Conservation (phyloP, 2,329 filamentous ascomycete genomes). For the Colletotrichum caudatum region DNA sequence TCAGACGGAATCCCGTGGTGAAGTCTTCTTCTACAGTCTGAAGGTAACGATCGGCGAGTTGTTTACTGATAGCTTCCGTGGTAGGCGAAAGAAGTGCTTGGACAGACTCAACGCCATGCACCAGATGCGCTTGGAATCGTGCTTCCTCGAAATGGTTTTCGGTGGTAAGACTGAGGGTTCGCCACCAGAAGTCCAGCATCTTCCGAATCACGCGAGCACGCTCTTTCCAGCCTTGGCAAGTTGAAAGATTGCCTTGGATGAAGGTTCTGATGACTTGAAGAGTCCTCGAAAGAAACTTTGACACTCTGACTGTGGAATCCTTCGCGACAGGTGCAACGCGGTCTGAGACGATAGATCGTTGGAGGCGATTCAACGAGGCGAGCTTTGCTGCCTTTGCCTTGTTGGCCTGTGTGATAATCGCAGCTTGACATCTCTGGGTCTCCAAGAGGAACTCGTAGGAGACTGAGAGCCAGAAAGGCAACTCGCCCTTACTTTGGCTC, state of each 20-base stretch:
- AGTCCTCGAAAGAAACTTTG: slow-evolving; percentile 61
- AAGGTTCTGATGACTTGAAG: slow-evolving; percentile 59
- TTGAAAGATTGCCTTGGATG: slow-evolving; percentile 51
- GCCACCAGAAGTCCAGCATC: slow-evolving; percentile 66
- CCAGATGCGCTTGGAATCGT: slow-evolving; percentile 72
- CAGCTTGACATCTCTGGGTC: slow-evolving; percentile 56
- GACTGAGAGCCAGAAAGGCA: slow-evolving; percentile 62
- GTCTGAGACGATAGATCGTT: slow-evolving; percentile 68
- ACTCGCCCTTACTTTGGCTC: slow-evolving; percentile 46
- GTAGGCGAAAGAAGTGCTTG: slow-evolving; percentile 48
- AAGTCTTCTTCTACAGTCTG: slow-evolving; percentile 68
- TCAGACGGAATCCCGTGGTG: slow-evolving; percentile 76
- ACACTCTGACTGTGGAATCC: slow-evolving; percentile 69
- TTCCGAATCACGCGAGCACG: slow-evolving; percentile 52
- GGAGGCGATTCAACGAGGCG: slow-evolving; percentile 68
- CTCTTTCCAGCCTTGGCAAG: slow-evolving; percentile 50
- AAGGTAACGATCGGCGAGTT: slow-evolving; percentile 56
- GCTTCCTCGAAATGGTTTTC: slow-evolving; percentile 68
- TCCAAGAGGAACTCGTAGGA: slow-evolving; percentile 65
- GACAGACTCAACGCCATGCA: slow-evolving; percentile 61
- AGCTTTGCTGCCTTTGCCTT: slow-evolving; percentile 62
- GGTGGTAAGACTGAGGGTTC: slow-evolving; percentile 63
- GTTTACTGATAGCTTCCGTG: slow-evolving; percentile 47
- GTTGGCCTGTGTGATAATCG: slow-evolving; percentile 56
- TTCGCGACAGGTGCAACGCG: slow-evolving; percentile 68